A percentile compares a stretch with the other conserved stretches of the same genome.
These are phyloP conservation scores for Xylariales sp. DNA, from an alignment of 2,329 filamentous ascomycete species.

Conservation along the genomic window DNA sequence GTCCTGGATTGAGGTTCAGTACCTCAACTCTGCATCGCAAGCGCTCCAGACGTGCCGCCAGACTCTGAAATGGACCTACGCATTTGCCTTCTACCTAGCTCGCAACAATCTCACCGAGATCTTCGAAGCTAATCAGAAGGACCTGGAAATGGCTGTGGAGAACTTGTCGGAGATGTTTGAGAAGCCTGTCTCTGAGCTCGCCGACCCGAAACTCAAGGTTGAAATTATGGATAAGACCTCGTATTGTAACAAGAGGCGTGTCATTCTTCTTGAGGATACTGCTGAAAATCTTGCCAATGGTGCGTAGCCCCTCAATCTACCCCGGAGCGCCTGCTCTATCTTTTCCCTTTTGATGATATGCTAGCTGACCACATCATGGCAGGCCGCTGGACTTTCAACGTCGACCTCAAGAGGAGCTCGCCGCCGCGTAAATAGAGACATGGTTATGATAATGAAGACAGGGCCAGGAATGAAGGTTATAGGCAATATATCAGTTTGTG, in stretches of 20 bases:
- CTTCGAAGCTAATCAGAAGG: conserved; percentile 98
- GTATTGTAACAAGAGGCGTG: conserved; percentile 88
- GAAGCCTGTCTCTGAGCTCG: conserved; percentile 84
- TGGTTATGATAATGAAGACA: background rate
- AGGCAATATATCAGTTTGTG: too few relatives aligned
- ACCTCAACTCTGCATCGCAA: conserved; percentile 87
- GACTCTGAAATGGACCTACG: conserved; percentile 98
- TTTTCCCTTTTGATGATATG: conserved; percentile 4
- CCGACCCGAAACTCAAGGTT: conserved; percentile 85
- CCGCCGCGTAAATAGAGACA: background rate
- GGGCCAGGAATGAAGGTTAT: background rate
- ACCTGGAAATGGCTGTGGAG: conserved; percentile 95
- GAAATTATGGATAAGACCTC: conserved; percentile 98
- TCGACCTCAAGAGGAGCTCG: conserved; percentile 22
- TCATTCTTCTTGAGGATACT: conserved; percentile 88
- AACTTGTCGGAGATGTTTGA: conserved; percentile 99
- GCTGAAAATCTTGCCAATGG: conserved; percentile 87
- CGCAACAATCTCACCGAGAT: conserved; percentile 95
- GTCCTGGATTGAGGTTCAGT: conserved; percentile 99
- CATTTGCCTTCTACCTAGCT: conserved; percentile 95
- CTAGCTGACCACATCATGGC: background rate
- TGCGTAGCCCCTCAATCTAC: conserved; percentile 47
- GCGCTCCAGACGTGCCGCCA: conserved; percentile 95
- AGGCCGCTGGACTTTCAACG: conserved; percentile 27
- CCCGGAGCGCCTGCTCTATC: too few relatives aligned